Percentiles rank a stretch among this genome's conserved stretches.
Evolutionary conservation across 805 yeast genomes (phyloP).

Genomic region (Nakazawaea molendinolei): DNA sequence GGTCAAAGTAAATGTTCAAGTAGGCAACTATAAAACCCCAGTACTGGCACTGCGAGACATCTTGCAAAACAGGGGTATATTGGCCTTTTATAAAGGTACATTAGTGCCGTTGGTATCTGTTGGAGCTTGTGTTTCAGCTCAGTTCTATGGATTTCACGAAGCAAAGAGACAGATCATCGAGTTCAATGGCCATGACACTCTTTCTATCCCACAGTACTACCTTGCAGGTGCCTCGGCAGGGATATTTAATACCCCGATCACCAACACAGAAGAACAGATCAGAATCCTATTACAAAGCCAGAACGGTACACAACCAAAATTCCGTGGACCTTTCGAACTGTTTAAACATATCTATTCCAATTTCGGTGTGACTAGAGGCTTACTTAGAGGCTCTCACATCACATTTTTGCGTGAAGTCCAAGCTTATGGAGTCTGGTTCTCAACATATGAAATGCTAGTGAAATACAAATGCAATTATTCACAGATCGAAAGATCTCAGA

Average conservation of each 20-base stretch:
- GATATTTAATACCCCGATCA: slow-evolving; percentile 53
- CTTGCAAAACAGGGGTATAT: slow-evolving; percentile 50
- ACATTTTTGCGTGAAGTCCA: slow-evolving; percentile 58
- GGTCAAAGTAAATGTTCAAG: slow-evolving; percentile 63
- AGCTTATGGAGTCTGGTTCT: slow-evolving; percentile 72
- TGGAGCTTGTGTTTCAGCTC: slow-evolving; percentile 62
- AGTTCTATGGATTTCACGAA: slow-evolving; percentile 68
- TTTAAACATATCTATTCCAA: slow-evolving; percentile 33
- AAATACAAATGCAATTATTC: slow-evolving; percentile 27
- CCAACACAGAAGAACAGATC: slow-evolving; percentile 62
- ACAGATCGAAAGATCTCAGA: slow-evolving; percentile 35
- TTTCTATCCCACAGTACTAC: slow-evolving; percentile 50
- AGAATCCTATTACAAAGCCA: slow-evolving; percentile 57
- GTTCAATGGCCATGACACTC: slow-evolving; percentile 18
- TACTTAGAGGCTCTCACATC: slow-evolving; percentile 48
- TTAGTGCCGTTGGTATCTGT: slow-evolving; percentile 67
- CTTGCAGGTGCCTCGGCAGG: slow-evolving; percentile 63
- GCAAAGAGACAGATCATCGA: slow-evolving; percentile 50
- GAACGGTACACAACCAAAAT: slow-evolving; percentile 18
- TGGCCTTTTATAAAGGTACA: slow-evolving; percentile 62
- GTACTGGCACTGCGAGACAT: slow-evolving; percentile 45
- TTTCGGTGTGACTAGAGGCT: slow-evolving; percentile 37
- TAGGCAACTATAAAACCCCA: slow-evolving; percentile 56
- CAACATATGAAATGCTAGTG: slow-evolving; percentile 55
- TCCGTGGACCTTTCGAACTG: slow-evolving; percentile 37